Evolutionary conservation across 1,284 basidiomycete genomes (phyloP).

Genomic region (Puccinia triticina): DNA sequence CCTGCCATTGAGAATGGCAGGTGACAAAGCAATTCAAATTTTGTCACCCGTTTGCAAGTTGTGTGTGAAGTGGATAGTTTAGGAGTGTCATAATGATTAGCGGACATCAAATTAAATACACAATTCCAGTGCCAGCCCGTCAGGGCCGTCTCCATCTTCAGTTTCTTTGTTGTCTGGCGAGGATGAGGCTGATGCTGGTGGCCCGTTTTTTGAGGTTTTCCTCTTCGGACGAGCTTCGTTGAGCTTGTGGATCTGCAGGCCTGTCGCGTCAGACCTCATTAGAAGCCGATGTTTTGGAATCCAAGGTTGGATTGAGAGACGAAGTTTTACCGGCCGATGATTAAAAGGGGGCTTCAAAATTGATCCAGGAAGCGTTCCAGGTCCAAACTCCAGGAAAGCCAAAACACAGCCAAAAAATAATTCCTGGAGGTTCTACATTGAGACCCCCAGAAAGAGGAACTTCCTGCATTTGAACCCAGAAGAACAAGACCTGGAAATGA

Average conservation of each 20-base stretch:
- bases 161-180: not conserved
- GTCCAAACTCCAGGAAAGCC: too few species aligned
- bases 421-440: too few species aligned
- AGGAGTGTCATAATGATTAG: not conserved
- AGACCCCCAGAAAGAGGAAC: too few species aligned
- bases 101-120: not conserved
- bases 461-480: too few species aligned
- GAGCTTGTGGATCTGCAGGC: not conserved
- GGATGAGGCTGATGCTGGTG: not conserved
- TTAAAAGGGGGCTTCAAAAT: too few species aligned
- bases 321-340: not conserved
- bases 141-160: not conserved
- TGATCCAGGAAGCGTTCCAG: too few species aligned
- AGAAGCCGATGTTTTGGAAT: not conserved
- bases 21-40: too few species aligned
- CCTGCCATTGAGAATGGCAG: too few species aligned
- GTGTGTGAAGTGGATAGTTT: too few species aligned
- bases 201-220: conserved; percentile 19
- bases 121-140: not conserved
- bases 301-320: not conserved
- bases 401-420: too few species aligned
- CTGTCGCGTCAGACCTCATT: not conserved
- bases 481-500: too few species aligned
- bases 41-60: too few species aligned
- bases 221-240: not conserved